Evolutionary conservation across 2,329 filamentous ascomycete species (phyloP).

Genomic region (Onygenales sp.): DNA sequence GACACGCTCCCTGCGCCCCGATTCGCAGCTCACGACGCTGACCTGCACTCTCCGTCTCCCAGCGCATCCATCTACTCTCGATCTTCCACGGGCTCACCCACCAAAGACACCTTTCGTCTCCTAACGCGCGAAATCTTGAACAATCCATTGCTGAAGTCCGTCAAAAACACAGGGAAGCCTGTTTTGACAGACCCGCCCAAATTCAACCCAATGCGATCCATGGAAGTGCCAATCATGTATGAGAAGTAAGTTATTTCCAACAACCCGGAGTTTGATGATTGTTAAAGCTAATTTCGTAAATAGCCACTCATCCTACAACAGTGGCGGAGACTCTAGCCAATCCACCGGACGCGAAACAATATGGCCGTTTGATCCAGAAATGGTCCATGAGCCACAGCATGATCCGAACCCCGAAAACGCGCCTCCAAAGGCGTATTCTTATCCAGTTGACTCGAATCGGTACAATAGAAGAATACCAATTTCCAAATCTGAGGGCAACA

Average conservation of each 20-base stretch:
- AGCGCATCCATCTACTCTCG: neutral
- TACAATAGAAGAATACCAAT: constrained; percentile 11
- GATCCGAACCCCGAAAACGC: constrained; percentile 4
- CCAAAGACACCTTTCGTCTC: constrained; percentile 9
- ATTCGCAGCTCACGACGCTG: neutral
- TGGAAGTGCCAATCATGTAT: constrained; percentile 21
- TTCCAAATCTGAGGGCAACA: constrained; percentile 14
- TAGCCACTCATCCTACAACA: constrained; percentile 17
- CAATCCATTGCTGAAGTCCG: constrained; percentile 7
- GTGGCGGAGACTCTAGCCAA: constrained; percentile 18
- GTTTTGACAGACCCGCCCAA: constrained; percentile 10
- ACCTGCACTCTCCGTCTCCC: neutral
- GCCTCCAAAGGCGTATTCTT: constrained; percentile 14
- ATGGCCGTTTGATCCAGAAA: constrained; percentile 13
- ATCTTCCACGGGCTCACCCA: constrained; percentile 7
- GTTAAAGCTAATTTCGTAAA: constrained; percentile 7
- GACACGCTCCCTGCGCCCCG: neutral
- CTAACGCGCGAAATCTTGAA: constrained; percentile 13
- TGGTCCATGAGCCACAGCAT: neutral
- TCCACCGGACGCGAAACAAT: constrained; percentile 18
- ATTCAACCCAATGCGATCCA: constrained; percentile 12
- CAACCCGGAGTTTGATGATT: neutral
- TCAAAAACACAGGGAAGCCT: constrained; percentile 2
- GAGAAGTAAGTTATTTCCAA: constrained; percentile 16
- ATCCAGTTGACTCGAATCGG: constrained; percentile 8